Percentiles rank a stretch among this genome's conserved stretches.
phyloP scores from a whole-genome alignment of 257 asterid genomes.

The Vinca minor region DNA sequence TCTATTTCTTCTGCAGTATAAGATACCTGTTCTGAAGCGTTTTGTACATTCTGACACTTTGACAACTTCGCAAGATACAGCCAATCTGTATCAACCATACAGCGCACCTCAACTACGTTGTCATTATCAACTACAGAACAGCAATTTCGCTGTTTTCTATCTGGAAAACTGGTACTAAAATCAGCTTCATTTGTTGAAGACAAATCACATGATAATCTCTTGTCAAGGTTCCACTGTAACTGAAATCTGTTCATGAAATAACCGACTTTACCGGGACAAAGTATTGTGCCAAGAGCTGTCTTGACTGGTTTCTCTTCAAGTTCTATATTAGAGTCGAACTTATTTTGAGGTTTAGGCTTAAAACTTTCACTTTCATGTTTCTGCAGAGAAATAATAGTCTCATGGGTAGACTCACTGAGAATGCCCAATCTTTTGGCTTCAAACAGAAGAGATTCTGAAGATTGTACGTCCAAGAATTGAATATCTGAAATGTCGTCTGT shows the following conservation, averaged over 20 bases:
- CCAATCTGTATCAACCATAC: slow-evolving; percentile 75
- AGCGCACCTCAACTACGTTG: slow-evolving; percentile 44
- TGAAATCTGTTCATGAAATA: slow-evolving; percentile 76
- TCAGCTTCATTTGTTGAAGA: slow-evolving; percentile 10
- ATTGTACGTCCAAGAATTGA: slow-evolving; percentile 36
- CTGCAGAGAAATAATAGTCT: slow-evolving; percentile 46
- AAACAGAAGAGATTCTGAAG: slow-evolving; percentile 43
- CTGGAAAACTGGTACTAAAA: slow-evolving; percentile 8
- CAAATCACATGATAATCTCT: slow-evolving; percentile 9
- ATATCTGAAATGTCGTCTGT: slow-evolving; percentile 24
- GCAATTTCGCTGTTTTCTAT: slow-evolving; percentile 27
- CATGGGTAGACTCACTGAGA: slow-evolving; percentile 49
- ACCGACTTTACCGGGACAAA: slow-evolving; percentile 50
- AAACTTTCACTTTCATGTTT: slow-evolving; percentile 52
- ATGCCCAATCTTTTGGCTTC: slow-evolving; percentile 59
- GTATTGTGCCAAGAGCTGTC: slow-evolving; percentile 17
- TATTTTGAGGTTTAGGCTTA: slow-evolving; percentile 29
- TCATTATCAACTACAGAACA: slow-evolving; percentile 31
- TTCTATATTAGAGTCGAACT: slow-evolving; percentile 18
- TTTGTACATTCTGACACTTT: slow-evolving; percentile 22
- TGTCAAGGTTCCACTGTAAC: slow-evolving; percentile 39
- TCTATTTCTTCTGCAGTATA: slow-evolving; percentile 5
- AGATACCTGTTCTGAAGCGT: slow-evolving; percentile 13
- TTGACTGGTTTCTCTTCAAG: slow-evolving; percentile 19
- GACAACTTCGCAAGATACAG: slow-evolving; percentile 50